These are phyloP conservation scores for Calamus simplicifolius DNA, from an alignment of 176 grass and related monocot species.

Conservation along the genomic window DNA sequence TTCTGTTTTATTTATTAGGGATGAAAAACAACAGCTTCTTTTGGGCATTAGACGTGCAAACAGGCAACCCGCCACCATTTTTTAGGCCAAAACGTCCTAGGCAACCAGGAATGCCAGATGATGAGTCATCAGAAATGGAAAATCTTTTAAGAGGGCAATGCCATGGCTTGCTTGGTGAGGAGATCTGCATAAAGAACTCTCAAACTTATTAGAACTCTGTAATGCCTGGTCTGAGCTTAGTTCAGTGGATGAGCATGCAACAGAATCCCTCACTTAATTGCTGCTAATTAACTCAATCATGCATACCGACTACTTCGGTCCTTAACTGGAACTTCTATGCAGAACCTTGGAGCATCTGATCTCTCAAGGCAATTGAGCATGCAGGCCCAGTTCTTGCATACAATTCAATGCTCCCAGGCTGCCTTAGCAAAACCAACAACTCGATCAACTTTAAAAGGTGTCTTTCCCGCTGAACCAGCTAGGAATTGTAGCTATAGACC, in stretches of 20 bases:
- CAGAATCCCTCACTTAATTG: conserved; percentile 65
- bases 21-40: conserved; percentile 61
- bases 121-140: conserved; percentile 84
- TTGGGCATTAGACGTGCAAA: conserved; percentile 63
- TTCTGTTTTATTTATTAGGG: conserved; percentile 75
- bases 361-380: conserved; percentile 1
- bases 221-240: conserved; percentile 82
- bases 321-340: conserved; percentile 20
- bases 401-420: conserved; percentile 41
- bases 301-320: conserved; percentile 68
- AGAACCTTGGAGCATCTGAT: conserved; percentile 1
- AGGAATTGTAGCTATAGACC: conserved; percentile 28
- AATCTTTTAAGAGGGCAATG: conserved; percentile 90
- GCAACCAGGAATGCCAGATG: conserved; percentile 62
- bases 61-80: conserved; percentile 58
- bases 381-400: conserved; percentile 7
- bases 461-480: conserved; percentile 35
- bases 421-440: conserved; percentile 45
- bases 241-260: conserved; percentile 98
- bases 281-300: conserved; percentile 34
- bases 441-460: conserved; percentile 39
- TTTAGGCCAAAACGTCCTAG: conserved; percentile 49
- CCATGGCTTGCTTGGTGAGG: conserved; percentile 97
- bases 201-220: conserved; percentile 68
- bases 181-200: conserved; percentile 82